Evolutionary conservation across 179 eudicot species (phyloP).

Genomic region (Spinacia oleracea): DNA sequence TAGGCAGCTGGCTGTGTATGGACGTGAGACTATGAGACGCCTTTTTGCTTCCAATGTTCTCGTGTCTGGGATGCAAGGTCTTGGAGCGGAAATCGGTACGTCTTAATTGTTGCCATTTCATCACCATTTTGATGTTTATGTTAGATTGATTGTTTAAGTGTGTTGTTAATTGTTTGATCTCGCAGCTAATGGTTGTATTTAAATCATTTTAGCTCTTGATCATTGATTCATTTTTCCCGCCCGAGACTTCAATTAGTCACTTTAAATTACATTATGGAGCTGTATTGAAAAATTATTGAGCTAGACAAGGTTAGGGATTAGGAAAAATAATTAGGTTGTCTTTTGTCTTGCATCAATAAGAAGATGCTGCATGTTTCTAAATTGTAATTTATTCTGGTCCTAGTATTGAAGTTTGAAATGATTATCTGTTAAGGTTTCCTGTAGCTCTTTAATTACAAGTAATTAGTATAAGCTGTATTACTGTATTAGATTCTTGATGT

Average conservation of each 20-base stretch:
- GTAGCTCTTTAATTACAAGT: background rate
- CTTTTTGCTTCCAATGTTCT: conserved; percentile 76
- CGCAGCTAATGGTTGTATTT: background rate
- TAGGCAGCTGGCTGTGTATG: conserved; percentile 93
- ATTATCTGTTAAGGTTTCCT: background rate
- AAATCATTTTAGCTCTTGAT: background rate
- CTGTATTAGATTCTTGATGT: background rate
- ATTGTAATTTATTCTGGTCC: background rate
- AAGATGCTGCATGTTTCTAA: background rate
- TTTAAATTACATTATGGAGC: background rate
- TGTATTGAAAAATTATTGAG: background rate
- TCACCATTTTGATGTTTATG: background rate
- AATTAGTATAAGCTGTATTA: background rate
- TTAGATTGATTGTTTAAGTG: background rate
- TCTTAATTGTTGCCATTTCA: background rate
- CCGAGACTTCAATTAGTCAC: background rate
- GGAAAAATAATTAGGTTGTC: background rate
- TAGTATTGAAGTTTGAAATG: background rate
- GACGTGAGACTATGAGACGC: conserved; percentile 86
- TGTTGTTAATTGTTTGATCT: background rate
- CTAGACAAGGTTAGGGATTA: background rate
- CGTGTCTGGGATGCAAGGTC: conserved; percentile 87
- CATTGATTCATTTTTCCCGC: background rate
- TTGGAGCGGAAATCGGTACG: conserved; percentile 87
- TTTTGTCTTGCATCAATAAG: background rate